These are phyloP conservation scores for Penicillium verhagenii DNA, from an alignment of 495 filamentous ascomycete genomes.

Conservation along the genomic window DNA sequence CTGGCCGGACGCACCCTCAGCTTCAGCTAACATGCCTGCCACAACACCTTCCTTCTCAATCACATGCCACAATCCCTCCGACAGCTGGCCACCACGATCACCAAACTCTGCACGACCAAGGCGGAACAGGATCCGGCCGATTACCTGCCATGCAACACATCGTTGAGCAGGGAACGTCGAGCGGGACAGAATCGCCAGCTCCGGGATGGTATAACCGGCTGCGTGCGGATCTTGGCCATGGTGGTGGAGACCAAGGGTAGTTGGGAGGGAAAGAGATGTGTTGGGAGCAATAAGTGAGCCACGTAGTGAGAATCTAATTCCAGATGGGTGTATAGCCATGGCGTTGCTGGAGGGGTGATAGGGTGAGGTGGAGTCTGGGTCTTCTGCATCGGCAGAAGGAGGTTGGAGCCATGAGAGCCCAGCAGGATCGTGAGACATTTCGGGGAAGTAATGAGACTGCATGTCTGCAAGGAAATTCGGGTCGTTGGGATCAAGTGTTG, in stretches of 20 bases:
- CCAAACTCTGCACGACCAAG: conserved; percentile 81
- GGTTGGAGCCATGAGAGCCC: conserved; percentile 88
- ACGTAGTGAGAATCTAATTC: conserved; percentile 84
- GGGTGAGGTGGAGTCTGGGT: conserved; percentile 50
- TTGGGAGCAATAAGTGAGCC: conserved; percentile 75
- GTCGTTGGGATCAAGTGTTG: conserved; percentile 77
- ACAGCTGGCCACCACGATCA: conserved; percentile 52
- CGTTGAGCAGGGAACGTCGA: conserved; percentile 81
- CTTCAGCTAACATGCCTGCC: conserved; percentile 67
- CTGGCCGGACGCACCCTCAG: conserved; percentile 40
- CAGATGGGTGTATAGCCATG: conserved; percentile 66
- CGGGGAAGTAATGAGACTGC: conserved; percentile 89
- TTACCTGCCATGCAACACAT: conserved; percentile 86
- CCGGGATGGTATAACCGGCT: conserved; percentile 89
- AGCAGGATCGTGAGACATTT: conserved; percentile 77
- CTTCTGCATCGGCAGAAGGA: conserved; percentile 57
- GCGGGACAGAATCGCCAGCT: conserved; percentile 79
- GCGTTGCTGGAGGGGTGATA: conserved; percentile 73
- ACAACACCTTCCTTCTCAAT: conserved; percentile 77
- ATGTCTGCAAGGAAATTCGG: conserved; percentile 79
- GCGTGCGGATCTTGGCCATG: conserved; percentile 91
- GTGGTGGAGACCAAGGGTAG: conserved; percentile 81
- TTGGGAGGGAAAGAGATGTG: conserved; percentile 66
- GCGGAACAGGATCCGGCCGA: conserved; percentile 81
- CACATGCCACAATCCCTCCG: conserved; percentile 69